These are phyloP conservation scores for Mucor lusitanicus DNA, from an alignment of 371 early-diverging fungal genomes.

Conservation along the genomic window DNA sequence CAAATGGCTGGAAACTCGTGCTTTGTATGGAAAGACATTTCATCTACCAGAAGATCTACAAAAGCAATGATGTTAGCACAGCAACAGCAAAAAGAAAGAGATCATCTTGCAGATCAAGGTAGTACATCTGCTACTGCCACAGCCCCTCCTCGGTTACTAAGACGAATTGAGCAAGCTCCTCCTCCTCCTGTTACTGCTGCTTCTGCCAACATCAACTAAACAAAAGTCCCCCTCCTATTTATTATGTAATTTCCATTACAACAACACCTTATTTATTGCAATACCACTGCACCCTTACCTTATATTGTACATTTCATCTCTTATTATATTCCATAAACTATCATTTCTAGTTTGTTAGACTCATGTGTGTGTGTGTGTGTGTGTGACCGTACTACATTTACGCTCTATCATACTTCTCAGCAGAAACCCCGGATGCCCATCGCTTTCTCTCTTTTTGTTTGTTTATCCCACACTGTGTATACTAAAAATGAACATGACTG, in stretches of 20 bases:
- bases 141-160: neutral
- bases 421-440: neutral
- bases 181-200: too few species aligned
- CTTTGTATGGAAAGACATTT: constrained; percentile 47
- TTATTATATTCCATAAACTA: neutral
- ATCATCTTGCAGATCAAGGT: too few species aligned
- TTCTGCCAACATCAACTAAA: neutral
- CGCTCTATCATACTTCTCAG: too few species aligned
- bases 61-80: neutral
- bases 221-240: neutral
- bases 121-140: neutral
- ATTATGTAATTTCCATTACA: neutral
- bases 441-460: neutral
- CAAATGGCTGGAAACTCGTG: constrained; percentile 54
- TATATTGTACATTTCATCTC: neutral
- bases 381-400: neutral
- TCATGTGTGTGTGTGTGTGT: neutral
- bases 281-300: neutral
- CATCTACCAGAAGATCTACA: neutral
- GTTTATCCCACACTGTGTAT: neutral
- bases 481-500: neutral
- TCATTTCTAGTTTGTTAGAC: neutral
- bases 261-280: neutral
- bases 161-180: neutral
- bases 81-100: neutral